Evolutionary conservation across 192 early-diverging fungal genomes (phyloP).

Genomic region (Gonapodya sp.): DNA sequence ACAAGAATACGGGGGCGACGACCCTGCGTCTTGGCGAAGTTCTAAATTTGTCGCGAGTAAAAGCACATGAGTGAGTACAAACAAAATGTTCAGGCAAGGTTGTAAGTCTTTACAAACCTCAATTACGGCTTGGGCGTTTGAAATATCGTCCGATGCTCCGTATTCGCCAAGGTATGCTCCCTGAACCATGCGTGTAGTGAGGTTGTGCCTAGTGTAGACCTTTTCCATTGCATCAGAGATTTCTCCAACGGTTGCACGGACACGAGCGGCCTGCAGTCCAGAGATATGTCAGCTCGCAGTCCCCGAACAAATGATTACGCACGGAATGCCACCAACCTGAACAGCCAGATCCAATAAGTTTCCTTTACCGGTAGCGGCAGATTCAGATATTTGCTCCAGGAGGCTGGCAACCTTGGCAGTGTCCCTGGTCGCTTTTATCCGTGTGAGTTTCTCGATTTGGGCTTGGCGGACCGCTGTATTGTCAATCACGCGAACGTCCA

Average conservation of each 20-base stretch:
- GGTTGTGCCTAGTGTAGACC: constrained; percentile 75
- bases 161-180: constrained; percentile 82
- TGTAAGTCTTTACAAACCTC: constrained; percentile 22
- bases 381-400: constrained; percentile 57
- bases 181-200: constrained; percentile 66
- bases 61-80: not conserved
- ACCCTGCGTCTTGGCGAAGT: constrained; percentile 61
- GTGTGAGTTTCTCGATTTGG: constrained; percentile 56
- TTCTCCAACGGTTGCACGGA: constrained; percentile 77
- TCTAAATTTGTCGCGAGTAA: constrained; percentile 10
- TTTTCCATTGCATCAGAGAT: constrained; percentile 72
- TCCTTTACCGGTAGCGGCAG: constrained; percentile 50
- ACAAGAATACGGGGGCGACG: constrained; percentile 81
- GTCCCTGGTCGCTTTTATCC: constrained; percentile 46
- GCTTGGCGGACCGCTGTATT: constrained; percentile 61
- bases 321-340: constrained; percentile 27
- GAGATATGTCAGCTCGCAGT: not conserved
- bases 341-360: constrained; percentile 69
- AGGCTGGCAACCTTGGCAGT: constrained; percentile 28
- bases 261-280: constrained; percentile 48
- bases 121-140: constrained; percentile 48
- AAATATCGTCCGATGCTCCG: constrained; percentile 53
- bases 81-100: not conserved
- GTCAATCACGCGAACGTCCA: constrained; percentile 73
- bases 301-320: not conserved